A percentile compares a stretch with the other conserved stretches of the same genome.
Evolutionary conservation across 1,284 basidiomycete genomes (phyloP).

Genomic region (Farysia itapuensis): DNA sequence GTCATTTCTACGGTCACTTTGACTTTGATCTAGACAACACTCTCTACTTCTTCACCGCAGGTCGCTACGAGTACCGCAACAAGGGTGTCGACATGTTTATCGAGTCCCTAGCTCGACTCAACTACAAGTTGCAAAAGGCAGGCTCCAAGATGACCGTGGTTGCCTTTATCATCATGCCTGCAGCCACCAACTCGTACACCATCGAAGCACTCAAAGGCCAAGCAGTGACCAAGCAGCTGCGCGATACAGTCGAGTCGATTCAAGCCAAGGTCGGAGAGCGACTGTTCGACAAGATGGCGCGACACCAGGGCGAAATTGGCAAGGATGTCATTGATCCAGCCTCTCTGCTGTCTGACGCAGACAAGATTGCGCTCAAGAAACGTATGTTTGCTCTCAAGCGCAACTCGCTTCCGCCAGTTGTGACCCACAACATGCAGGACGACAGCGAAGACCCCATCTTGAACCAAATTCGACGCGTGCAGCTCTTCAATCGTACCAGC

Average conservation of each 20-base stretch:
- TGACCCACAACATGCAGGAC: constrained; percentile 97
- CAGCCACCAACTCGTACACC: constrained; percentile 91
- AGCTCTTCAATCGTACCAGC: constrained; percentile 78
- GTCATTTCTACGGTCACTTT: constrained; percentile 97
- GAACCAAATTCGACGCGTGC: constrained; percentile 88
- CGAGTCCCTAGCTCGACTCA: constrained; percentile 78
- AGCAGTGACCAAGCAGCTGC: constrained; percentile 92
- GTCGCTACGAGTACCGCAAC: constrained; percentile 96
- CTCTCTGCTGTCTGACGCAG: constrained; percentile 80
- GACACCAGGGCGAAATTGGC: constrained; percentile 71
- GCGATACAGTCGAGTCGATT: constrained; percentile 87
- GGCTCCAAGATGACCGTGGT: constrained; percentile 82
- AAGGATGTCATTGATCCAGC: constrained; percentile 48
- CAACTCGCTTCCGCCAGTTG: constrained; percentile 85
- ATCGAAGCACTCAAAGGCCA: constrained; percentile 97
- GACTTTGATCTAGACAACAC: constrained; percentile 95
- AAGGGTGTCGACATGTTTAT: constrained; percentile 99
- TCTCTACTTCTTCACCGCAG: constrained; percentile 98
- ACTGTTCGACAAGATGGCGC: constrained; percentile 88
- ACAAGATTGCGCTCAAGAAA: constrained; percentile 92
- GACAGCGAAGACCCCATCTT: constrained; percentile 88
- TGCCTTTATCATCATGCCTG: constrained; percentile 99
- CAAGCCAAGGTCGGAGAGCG: constrained; percentile 87
- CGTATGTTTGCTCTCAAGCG: constrained; percentile 94
- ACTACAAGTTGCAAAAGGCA: constrained; percentile 80